phyloP scores from a whole-genome alignment of 1,284 basidiomycete species.

The Sanguinoderma infundibulare region DNA sequence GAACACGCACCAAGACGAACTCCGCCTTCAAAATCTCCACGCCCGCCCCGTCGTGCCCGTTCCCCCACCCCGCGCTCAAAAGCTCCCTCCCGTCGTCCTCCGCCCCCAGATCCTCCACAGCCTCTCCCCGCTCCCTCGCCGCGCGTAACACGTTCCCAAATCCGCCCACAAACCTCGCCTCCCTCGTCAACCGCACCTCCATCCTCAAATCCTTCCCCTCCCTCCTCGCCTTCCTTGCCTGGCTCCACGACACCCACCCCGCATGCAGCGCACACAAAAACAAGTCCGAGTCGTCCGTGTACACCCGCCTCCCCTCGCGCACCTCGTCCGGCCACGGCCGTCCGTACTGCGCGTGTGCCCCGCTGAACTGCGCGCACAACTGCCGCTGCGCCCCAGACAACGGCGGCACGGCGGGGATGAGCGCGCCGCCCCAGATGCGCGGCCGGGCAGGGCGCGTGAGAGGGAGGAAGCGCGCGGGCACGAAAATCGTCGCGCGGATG shows the following conservation, averaged over 20 bases:
- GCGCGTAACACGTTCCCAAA: constrained; percentile 30
- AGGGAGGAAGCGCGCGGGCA: constrained; percentile 64
- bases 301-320: constrained; percentile 49
- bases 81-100: constrained; percentile 65
- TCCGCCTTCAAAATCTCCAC: constrained; percentile 68
- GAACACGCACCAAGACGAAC: constrained; percentile 59
- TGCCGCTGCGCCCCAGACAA: constrained; percentile 32
- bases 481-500: constrained; percentile 63
- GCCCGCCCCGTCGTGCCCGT: constrained; percentile 74
- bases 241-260: constrained; percentile 65
- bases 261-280: constrained; percentile 77
- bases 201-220: constrained; percentile 60
- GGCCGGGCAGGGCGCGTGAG: constrained; percentile 50
- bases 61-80: constrained; percentile 73
- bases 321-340: constrained; percentile 32
- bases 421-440: constrained; percentile 72
- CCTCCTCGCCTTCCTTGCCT: constrained; percentile 50
- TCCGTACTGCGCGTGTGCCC: constrained; percentile 24
- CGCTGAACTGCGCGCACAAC: constrained; percentile 35
- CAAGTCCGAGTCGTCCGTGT: constrained; percentile 78
- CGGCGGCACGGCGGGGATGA: constrained; percentile 44
- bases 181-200: constrained; percentile 48
- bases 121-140: constrained; percentile 26
- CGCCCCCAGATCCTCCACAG: constrained; percentile 37
- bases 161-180: constrained; percentile 49